Percentiles rank a stretch among this genome's conserved stretches.
phyloP scores from a whole-genome alignment of 2,329 filamentous ascomycete genomes.

The Fragosphaeria purpurea region DNA sequence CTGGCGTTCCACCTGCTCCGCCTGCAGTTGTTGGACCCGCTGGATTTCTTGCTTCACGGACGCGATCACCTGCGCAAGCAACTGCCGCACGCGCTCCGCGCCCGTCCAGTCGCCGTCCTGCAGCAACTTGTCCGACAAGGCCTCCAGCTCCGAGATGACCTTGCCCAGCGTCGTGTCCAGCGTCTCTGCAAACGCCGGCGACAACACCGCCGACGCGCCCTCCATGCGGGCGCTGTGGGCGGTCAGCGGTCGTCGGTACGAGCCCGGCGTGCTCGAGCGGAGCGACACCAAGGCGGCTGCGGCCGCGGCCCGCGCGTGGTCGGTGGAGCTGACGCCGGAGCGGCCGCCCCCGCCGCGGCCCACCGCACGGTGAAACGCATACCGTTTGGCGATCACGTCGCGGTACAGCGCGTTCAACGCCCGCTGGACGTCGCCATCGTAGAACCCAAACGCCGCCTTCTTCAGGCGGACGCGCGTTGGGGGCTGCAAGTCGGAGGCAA shows the following conservation, averaged over 20 bases:
- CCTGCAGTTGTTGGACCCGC: not conserved
- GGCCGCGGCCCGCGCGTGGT: not conserved
- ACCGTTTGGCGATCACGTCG: slow-evolving; percentile 10
- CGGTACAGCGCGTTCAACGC: slow-evolving; percentile 6
- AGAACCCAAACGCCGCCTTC: slow-evolving; percentile 1
- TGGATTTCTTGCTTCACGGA: slow-evolving; percentile 3
- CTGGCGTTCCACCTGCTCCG: not conserved
- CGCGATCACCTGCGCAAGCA: slow-evolving; percentile 3
- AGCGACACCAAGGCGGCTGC: not conserved
- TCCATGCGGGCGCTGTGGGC: not conserved
- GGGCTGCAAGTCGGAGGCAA: slow-evolving; percentile 10
- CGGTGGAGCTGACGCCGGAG: not conserved
- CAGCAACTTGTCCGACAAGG: slow-evolving; percentile 12
- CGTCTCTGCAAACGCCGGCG: slow-evolving; percentile 1
- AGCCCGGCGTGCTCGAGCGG: not conserved
- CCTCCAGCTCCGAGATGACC: slow-evolving; percentile 11
- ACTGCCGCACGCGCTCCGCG: slow-evolving; percentile 2
- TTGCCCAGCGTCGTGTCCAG: slow-evolving; percentile 10
- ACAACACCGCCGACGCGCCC: not conserved
- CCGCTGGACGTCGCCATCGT: slow-evolving; percentile 9
- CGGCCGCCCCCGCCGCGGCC: slow-evolving; percentile 1
- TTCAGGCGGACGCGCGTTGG: slow-evolving; percentile 7
- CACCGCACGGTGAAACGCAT: slow-evolving; percentile 11
- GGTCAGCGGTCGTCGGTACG: not conserved
- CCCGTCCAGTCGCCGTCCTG: slow-evolving; percentile 12